Evolutionary conservation across 129 eudicot genomes (phyloP).

Genomic region (Kitagawia praeruptora): DNA sequence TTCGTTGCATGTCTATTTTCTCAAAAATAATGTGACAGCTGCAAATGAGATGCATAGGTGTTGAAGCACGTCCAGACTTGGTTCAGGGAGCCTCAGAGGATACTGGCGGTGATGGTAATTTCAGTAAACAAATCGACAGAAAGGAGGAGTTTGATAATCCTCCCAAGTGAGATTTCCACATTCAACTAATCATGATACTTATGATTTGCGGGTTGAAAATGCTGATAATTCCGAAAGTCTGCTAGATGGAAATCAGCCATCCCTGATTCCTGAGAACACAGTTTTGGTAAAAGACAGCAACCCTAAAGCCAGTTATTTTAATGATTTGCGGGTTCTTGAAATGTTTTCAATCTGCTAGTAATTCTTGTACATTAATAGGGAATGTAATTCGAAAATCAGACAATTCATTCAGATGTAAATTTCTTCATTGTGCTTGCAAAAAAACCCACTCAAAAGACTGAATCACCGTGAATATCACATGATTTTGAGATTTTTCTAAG

Average conservation of each 20-base stretch:
- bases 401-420: conserved; percentile 20
- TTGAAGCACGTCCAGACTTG: conserved; percentile 62
- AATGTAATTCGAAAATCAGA: conserved; percentile 10
- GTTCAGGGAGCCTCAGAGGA: conserved; percentile 45
- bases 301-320: conserved; percentile 16
- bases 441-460: background rate
- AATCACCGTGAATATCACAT: background rate
- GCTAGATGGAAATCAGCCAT: conserved; percentile 34
- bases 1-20: background rate
- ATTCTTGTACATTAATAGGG: conserved; percentile 35
- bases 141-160: conserved; percentile 14
- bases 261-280: conserved; percentile 29
- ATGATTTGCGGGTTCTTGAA: no score
- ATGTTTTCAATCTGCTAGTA: conserved; percentile 23
- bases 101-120: conserved; percentile 18
- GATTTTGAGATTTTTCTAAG: conserved; percentile 9
- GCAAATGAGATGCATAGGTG: conserved; percentile 83
- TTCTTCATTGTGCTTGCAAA: conserved; percentile 20
- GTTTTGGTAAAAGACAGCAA: conserved; percentile 22
- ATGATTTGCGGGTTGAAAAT: conserved; percentile 34
- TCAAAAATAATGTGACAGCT: background rate
- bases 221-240: conserved; percentile 26
- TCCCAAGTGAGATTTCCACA: conserved; percentile 16
- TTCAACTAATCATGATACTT: conserved; percentile 23
- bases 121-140: conserved; percentile 1